Conservation (phyloP, 441 rosid species). For the Omphalea diandra region DNA sequence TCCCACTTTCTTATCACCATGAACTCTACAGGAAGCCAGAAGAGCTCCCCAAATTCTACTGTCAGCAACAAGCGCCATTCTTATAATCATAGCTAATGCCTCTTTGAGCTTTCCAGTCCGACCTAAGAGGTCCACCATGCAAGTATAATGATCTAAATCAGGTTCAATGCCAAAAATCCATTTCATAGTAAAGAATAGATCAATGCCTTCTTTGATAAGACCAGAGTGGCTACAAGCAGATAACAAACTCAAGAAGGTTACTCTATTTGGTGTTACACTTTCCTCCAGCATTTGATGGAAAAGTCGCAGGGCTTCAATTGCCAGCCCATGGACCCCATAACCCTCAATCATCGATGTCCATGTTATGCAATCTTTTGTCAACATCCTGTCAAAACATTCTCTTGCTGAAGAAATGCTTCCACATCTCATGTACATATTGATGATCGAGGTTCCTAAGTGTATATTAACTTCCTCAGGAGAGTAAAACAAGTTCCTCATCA, state of each 20-base stretch:
- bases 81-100: conserved; percentile 14
- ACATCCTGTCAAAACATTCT: conserved; percentile 17
- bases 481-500: conserved; percentile 14
- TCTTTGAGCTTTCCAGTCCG: conserved; percentile 20
- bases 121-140: conserved; percentile 25
- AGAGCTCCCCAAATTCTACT: conserved; percentile 24
- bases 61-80: conserved; percentile 14
- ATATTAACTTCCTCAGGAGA: not conserved
- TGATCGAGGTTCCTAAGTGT: conserved; percentile 7
- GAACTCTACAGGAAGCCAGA: conserved; percentile 23
- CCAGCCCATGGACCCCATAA: conserved; percentile 23
- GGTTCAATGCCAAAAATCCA: conserved; percentile 14
- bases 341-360: conserved; percentile 30
- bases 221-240: conserved; percentile 25
- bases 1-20: conserved; percentile 14
- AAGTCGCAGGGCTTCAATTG: conserved; percentile 21
- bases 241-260: conserved; percentile 23
- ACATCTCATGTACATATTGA: conserved; percentile 25
- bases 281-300: conserved; percentile 20
- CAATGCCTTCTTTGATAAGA: conserved; percentile 26
- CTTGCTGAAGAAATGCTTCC: conserved; percentile 23
- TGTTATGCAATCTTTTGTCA: conserved; percentile 13
- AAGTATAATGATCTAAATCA: conserved; percentile 20
- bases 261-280: conserved; percentile 3
- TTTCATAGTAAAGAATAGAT: conserved; percentile 20